phyloP scores from a whole-genome alignment of 164 flowering plant genomes.

The Umbilicus rupestris region DNA sequence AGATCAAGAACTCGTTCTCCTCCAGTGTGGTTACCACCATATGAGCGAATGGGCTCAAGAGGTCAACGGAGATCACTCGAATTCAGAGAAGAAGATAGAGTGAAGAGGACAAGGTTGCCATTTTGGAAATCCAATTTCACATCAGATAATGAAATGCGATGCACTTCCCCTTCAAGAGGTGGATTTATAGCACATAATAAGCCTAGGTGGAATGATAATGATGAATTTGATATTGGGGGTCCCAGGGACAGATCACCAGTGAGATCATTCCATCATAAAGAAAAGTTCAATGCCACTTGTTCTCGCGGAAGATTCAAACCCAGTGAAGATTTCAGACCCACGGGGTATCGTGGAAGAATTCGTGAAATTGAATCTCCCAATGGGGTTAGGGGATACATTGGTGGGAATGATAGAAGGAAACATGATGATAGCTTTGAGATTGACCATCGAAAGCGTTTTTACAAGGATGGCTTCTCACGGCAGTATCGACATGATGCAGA shows the following conservation, averaged over 20 bases:
- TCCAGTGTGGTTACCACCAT: constrained; percentile 3
- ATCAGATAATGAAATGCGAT: constrained; percentile 16
- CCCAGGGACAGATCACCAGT: constrained; percentile 23
- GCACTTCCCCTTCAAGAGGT: constrained; percentile 17
- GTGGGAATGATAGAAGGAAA: constrained; percentile 19
- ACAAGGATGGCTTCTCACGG: constrained; percentile 13
- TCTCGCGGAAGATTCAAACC: constrained; percentile 15
- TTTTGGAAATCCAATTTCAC: constrained; percentile 20
- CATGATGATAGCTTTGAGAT: constrained; percentile 15
- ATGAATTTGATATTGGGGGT: constrained; percentile 10
- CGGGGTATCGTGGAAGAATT: constrained; percentile 15
- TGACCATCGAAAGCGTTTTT: constrained; percentile 17
- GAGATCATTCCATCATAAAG: constrained; percentile 16
- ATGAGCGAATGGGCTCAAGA: constrained; percentile 17
- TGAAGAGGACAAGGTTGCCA: constrained; percentile 22
- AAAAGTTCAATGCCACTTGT: constrained; percentile 13
- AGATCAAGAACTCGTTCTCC: constrained; percentile 29
- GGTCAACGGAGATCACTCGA: constrained; percentile 17
- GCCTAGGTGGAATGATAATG: constrained; percentile 19
- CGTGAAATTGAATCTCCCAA: constrained; percentile 14
- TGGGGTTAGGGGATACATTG: constrained; percentile 14
- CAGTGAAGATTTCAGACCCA: constrained; percentile 15
- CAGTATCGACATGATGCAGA: constrained; percentile 15
- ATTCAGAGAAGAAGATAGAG: constrained; percentile 17
- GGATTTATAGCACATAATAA: constrained; percentile 18